Percentiles rank a stretch among this genome's conserved stretches.
phyloP scores from a whole-genome alignment of 1,284 basidiomycete species.

The Cystobasidiaceae sp. region DNA sequence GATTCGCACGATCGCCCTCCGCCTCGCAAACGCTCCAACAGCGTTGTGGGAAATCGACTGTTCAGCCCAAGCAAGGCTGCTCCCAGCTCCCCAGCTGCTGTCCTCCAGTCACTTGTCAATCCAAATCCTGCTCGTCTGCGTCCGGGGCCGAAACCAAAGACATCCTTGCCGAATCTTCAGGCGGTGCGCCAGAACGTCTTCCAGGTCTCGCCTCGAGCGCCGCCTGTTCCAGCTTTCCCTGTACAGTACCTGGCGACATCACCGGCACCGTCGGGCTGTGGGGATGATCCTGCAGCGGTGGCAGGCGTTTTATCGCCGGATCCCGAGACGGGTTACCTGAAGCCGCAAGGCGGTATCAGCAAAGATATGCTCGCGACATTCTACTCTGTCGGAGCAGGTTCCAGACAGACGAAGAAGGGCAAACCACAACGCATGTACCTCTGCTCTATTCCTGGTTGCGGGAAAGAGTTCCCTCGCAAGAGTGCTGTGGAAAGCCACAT shows the following conservation, averaged over 20 bases:
- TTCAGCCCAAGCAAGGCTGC: not conserved
- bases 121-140: slow-evolving; percentile 16
- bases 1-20: slow-evolving; percentile 5
- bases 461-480: slow-evolving; percentile 50
- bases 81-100: not conserved
- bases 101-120: slow-evolving; percentile 1
- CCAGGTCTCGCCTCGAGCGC: slow-evolving; percentile 13
- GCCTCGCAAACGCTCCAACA: slow-evolving; percentile 12
- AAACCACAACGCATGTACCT: slow-evolving; percentile 42
- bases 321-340: slow-evolving; percentile 8
- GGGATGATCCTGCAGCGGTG: not conserved
- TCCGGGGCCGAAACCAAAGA: slow-evolving; percentile 25
- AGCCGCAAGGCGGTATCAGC: slow-evolving; percentile 4
- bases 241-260: not conserved
- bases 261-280: not conserved
- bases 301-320: slow-evolving; percentile 9
- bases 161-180: slow-evolving; percentile 25
- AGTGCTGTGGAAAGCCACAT: slow-evolving; percentile 51
- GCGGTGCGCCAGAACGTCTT: slow-evolving; percentile 24
- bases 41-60: not conserved
- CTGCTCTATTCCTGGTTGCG: slow-evolving; percentile 49
- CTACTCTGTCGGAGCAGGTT: slow-evolving; percentile 13
- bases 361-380: slow-evolving; percentile 29
- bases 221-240: slow-evolving; percentile 28
- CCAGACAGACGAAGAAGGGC: slow-evolving; percentile 27